phyloP scores from a whole-genome alignment of 805 yeast species.

The Candida manassasensis region DNA sequence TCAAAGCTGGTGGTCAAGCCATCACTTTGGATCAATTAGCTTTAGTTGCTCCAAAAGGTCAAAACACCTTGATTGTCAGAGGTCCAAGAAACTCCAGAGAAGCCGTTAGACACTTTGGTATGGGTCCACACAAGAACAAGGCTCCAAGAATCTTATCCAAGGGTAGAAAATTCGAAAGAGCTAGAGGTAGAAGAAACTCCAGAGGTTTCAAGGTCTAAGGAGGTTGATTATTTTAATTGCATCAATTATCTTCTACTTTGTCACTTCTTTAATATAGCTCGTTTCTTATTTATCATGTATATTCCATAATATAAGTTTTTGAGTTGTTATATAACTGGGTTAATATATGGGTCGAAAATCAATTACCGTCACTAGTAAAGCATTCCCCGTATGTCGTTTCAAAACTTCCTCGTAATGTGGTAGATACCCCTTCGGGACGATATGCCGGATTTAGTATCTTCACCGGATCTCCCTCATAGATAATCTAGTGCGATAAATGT shows the following conservation, averaged over 20 bases:
- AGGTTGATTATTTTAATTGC: conserved; percentile 7
- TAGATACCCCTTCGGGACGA: no score
- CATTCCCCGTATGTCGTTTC: no score
- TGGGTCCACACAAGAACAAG: conserved; percentile 99
- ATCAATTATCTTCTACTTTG: conserved; percentile 5
- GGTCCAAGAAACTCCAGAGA: conserved; percentile 99
- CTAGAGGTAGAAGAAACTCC: conserved; percentile 99
- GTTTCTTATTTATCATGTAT: conserved; percentile 11
- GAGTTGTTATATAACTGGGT: conserved; percentile 1
- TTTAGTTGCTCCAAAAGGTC: conserved; percentile 98
- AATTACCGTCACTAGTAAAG: no score
- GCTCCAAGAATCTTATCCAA: conserved; percentile 96
- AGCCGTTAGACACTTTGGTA: conserved; percentile 99
- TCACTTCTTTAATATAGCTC: conserved; percentile 6
- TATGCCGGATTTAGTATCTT: no score
- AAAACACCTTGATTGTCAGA: conserved; percentile 95
- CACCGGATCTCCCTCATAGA: no score
- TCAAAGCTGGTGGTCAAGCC: conserved; percentile 99
- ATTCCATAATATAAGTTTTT: conserved; percentile 7
- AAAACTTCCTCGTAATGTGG: no score
- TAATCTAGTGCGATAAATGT: no score
- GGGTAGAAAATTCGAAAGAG: conserved; percentile 99
- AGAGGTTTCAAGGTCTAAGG: conserved; percentile 99
- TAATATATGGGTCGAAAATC: conserved; percentile 1
- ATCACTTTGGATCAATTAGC: conserved; percentile 99